Base-by-base conservation (phyloP, 768 basidiomycete genomes). In the Daedaleopsis sinensis region DNA sequence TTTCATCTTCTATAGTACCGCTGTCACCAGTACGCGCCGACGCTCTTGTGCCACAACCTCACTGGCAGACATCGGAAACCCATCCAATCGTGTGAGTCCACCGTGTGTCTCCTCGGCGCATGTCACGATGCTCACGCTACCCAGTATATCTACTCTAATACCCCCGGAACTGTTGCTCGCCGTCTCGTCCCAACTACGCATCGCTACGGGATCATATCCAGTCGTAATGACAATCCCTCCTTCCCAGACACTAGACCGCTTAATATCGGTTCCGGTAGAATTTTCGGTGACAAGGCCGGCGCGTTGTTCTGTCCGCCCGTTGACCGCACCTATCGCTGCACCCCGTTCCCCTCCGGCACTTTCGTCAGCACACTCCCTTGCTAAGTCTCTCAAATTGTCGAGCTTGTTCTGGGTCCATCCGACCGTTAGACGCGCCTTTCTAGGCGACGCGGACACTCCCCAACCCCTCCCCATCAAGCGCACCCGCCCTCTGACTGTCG, bases 11-110 rank as follows among this genome's bases (percentile, higher is more conserved):
- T 15, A 66, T 57, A 16, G 61, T 46, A 55, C 56, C 27, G 19
- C 66, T 46, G 23, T 55, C 21, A 32, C 13, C 42, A 18, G 35
- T 43, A 21, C 48, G 18, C 13, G 12, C 36, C 21, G 7, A n/a
- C n/a, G 11, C 46, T 10, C 58, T 19, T 4, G 37, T 32, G 9
- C 42, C 58, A 10, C 66, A 58, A 43, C 49, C 62, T 16, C 58
- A 66, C 54, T 60, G 59, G 88, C 59, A 94, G 91, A 94, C 91
- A 1, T 93, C 91, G 2, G 79, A 83, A 23, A 83, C 89, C 0
- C 93, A 94, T 73, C 93, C 93, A 8, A 90, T 96, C 70, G 92
- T 93, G 91, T 91, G 63, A 54, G 83, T 76, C 6, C 49, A 19
- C n/a, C n/a, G n/a, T 37, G 65, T 32, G 37, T 8, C 37, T 19